These are phyloP conservation scores for Caryopteris hybrid DNA, from an alignment of 305 asterid species.

Conservation along the genomic window DNA sequence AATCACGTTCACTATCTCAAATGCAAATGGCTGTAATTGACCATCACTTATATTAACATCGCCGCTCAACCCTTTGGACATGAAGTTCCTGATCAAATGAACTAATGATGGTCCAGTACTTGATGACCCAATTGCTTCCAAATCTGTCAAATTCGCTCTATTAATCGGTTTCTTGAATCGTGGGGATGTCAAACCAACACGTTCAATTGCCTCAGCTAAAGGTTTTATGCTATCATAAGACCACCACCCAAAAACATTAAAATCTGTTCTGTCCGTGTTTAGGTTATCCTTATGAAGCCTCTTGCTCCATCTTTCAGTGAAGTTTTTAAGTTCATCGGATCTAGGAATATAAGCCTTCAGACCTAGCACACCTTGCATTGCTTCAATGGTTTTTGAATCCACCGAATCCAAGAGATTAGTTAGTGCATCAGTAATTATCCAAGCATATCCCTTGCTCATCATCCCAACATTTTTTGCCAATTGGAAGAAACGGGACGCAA, in stretches of 20 bases:
- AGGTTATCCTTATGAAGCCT: conserved; percentile 26
- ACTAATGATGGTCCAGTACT: conserved; percentile 30
- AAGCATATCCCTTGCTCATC: conserved; percentile 31
- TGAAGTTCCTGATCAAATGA: conserved; percentile 25
- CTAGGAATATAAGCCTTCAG: conserved; percentile 31
- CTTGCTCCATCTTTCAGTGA: conserved; percentile 21
- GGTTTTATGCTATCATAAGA: conserved; percentile 32
- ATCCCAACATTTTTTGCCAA: conserved; percentile 26
- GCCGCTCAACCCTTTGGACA: conserved; percentile 46
- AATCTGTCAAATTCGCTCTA: conserved; percentile 27
- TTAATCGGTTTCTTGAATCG: conserved; percentile 2
- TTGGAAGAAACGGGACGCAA: conserved; percentile 19
- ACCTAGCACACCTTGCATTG: conserved; percentile 44
- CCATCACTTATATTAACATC: conserved; percentile 34
- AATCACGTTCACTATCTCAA: conserved; percentile 39
- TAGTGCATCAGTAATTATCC: conserved; percentile 32
- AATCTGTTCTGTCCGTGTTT: conserved; percentile 10
- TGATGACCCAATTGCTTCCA: conserved; percentile 38
- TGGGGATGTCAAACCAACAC: conserved; percentile 11
- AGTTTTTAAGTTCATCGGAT: conserved; percentile 14
- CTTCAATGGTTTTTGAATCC: conserved; percentile 26
- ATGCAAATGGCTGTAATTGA: conserved; percentile 33
- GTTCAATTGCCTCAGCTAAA: conserved; percentile 33
- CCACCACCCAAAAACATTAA: conserved; percentile 40
- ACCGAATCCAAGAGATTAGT: conserved; percentile 27